Base-by-base conservation (phyloP, 73 alveolate genomes). In the Paraurostyla sp. region DNA sequence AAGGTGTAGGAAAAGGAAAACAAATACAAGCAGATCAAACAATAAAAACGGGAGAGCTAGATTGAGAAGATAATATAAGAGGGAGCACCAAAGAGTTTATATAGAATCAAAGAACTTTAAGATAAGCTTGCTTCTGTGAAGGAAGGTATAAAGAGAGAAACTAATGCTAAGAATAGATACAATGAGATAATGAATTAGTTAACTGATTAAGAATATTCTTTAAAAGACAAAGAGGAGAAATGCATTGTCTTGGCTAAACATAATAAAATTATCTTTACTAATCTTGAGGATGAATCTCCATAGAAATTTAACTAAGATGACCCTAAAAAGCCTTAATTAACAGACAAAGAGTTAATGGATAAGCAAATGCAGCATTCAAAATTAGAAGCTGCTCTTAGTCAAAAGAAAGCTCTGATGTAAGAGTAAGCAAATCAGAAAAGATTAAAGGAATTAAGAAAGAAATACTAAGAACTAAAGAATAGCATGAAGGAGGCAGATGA, bases 111-210 rank as follows among this genome's bases (percentile, higher is more conserved):
- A 43, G 84, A 69, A 36, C 23, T 69, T 7, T 25, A 69, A 69
- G 84, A 69, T 69, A 69, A 69, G 40, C 36, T 69, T 7, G 62
- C 58, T 69, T 7, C 62, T 4, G 84, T 69, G 4, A 69, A 69
- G 40, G 84, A 69, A n/a, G 84, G 84, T 15, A 69, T 69, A 18
- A 69, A 43, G 25, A 33, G 84, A 69, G 84, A 69, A 69, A 43
- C 58, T n/a, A 69, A 38, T 3, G n/a, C 41, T 16, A 69, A 41
- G 42, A 22, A 69, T 16, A 33, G 65, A 69, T 69, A 69, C 40
- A 38, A 13, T 1, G 62, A 69, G 18, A 9, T 69, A 36, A 43
- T 41, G 63, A 16, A 41, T n/a, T 35, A 69, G 20, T 23, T 69
- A 27, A 40, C 58, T 41, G 58, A 69, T 16, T 69, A 69, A 69